Conservation (phyloP, 345 rosid species). For the Rhizophora mangle region DNA sequence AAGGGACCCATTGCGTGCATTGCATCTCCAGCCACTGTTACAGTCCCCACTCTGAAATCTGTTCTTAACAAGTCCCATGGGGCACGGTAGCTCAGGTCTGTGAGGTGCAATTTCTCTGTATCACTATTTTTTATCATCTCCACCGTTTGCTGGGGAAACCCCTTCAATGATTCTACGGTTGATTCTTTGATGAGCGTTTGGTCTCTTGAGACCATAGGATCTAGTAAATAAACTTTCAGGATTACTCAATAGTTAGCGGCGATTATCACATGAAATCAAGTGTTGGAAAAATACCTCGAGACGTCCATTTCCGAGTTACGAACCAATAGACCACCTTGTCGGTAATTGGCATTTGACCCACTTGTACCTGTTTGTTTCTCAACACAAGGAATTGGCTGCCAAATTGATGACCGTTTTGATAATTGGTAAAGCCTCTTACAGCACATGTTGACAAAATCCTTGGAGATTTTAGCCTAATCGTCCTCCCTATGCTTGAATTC, state of each 20-base stretch:
- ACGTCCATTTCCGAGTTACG: conserved; percentile 15
- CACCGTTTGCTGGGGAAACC: conserved; percentile 10
- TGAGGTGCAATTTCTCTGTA: conserved; percentile 4
- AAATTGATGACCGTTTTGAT: conserved; percentile 4
- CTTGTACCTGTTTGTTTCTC: not conserved
- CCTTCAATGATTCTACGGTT: conserved; percentile 11
- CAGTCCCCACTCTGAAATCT: conserved; percentile 13
- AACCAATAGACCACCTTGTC: conserved; percentile 30
- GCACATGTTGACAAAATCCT: not conserved
- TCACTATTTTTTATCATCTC: conserved; percentile 20
- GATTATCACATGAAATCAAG: not conserved
- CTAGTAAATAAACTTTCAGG: conserved; percentile 1
- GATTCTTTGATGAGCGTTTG: conserved; percentile 17
- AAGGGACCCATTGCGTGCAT: conserved; percentile 41
- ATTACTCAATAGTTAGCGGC: not conserved
- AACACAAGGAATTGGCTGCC: not conserved
- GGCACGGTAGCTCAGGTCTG: conserved; percentile 22
- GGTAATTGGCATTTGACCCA: conserved; percentile 25
- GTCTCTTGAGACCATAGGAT: conserved; percentile 16
- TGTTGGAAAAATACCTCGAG: conserved; percentile 21
- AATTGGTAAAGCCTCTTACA: conserved; percentile 18
- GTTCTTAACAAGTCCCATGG: conserved; percentile 21
- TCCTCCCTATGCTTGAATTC: conserved; percentile 8
- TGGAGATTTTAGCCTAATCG: not conserved
- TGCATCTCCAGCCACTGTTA: conserved; percentile 37